Evolutionary conservation across 2,329 filamentous ascomycete genomes (phyloP).

Genomic region (Fusarium camptoceras): DNA sequence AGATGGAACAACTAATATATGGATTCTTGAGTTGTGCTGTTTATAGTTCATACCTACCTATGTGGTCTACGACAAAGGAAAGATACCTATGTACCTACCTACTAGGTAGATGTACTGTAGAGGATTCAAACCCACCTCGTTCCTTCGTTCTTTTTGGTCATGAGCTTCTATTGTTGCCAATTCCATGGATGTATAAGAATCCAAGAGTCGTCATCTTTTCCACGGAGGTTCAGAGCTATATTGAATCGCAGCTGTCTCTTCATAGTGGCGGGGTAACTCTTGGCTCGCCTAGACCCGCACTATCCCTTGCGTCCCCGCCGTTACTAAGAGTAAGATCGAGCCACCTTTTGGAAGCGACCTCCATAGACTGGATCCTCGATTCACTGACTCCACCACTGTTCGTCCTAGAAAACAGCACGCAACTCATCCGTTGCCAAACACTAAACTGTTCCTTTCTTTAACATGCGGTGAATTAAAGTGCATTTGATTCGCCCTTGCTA

Average conservation of each 20-base stretch:
- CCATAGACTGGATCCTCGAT: slow-evolving; percentile 3
- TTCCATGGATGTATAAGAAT: not conserved
- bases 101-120: too few relatives aligned
- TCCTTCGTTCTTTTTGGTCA: not conserved
- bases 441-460: not conserved
- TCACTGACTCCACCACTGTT: slow-evolving; percentile 20
- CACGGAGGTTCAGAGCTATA: not conserved
- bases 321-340: slow-evolving; percentile 20
- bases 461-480: slow-evolving; percentile 45
- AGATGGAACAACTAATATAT: not conserved
- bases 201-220: not conserved
- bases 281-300: not conserved
- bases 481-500: slow-evolving; percentile 20
- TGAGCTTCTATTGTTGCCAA: too few relatives aligned
- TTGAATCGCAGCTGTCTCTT: not conserved
- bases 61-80: not conserved
- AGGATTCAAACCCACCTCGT: not conserved
- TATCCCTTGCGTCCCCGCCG: slow-evolving; percentile 5
- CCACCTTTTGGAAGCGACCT: slow-evolving; percentile 19
- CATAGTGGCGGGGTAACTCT: slow-evolving; percentile 26
- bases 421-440: not conserved
- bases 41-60: too few relatives aligned
- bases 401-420: slow-evolving; percentile 20
- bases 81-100: too few relatives aligned
- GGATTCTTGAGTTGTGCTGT: too few relatives aligned